Base-by-base conservation (phyloP, 108 stramenopile genomes). In the Fragilariopsis cylindrus region DNA sequence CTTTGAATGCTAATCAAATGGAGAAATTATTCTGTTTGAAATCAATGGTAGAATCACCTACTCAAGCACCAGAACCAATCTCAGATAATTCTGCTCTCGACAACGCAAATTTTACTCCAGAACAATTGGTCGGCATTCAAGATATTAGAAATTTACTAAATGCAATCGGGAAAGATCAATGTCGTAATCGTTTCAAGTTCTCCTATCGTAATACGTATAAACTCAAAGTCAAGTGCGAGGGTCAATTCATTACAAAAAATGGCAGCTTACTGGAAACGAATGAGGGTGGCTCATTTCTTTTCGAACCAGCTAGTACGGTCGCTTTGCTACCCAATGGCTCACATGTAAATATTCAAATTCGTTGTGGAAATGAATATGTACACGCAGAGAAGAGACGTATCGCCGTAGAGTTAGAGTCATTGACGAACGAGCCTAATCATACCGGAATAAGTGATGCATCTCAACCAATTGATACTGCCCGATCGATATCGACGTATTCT, bases 21-120 rank as follows among this genome's bases (percentile, higher is more conserved):
- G 75, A 81, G 41, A 47, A 60, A 15, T 11, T 83, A 50, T 56
- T 81, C 70, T 77, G 82, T n/a, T 64, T 71, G 48, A 69, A 18
- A 69, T 53, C 69, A 69, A 53, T 49, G 12, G 21, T 30, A 3
- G 21, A 5, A 60, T 30, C 58, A 9, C 30, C 30, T 30, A 60
- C 58, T 4, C 58, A 60, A 60, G 4, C 18, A 7, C 39, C 58
- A 7, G 21, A 60, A 7, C 9, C 46, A 54, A 9, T 69, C 6
- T 8, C 52, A 5, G 47, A 65, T 65, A 18, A 43, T 47, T 13
- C 42, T 65, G 21, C 44, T 3, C 16, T 69, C 8, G 11, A 40
- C 7, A 9, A 13, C 39, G 13, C 18, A 3, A 13, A 16, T 50
- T 40, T 16, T 30, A 47, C 40, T 43, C 49, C 76, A 4, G 30